A percentile compares a stretch with the other conserved stretches of the same genome.
phyloP scores from a whole-genome alignment of 2,329 filamentous ascomycete species.

The Trichoderma asperellum region DNA sequence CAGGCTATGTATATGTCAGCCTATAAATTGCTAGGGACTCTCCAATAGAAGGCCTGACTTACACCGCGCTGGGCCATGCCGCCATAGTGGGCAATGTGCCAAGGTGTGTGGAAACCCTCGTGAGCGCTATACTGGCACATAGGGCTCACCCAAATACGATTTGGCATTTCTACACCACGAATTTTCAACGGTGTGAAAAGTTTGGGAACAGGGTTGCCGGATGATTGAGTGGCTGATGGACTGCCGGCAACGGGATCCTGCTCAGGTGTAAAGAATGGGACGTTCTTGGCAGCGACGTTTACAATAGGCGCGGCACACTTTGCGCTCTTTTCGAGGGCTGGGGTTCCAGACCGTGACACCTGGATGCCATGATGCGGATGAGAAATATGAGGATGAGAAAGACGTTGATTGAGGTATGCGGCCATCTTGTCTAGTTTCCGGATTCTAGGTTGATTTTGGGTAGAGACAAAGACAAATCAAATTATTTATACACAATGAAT shows the following conservation, averaged over 20 bases:
- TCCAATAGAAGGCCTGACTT: background rate
- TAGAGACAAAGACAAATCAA: background rate
- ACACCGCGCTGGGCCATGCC: conserved; percentile 68
- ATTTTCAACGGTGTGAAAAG: conserved; percentile 52
- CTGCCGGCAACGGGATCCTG: conserved; percentile 50
- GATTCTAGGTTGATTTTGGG: background rate
- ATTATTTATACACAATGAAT: background rate
- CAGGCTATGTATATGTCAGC: conserved; percentile 43
- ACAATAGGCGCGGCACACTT: conserved; percentile 28
- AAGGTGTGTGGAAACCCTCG: conserved; percentile 64
- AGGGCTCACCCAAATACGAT: conserved; percentile 50
- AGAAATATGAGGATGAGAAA: conserved; percentile 7
- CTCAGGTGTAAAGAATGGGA: conserved; percentile 53
- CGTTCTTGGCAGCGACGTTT: conserved; percentile 37
- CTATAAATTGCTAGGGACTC: background rate
- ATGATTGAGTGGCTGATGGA: conserved; percentile 29
- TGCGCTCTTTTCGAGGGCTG: background rate
- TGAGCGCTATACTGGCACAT: conserved; percentile 52
- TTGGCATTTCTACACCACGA: conserved; percentile 49
- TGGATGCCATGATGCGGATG: conserved; percentile 20
- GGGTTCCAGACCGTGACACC: conserved; percentile 7
- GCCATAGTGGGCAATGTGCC: conserved; percentile 74
- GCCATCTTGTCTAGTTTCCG: background rate
- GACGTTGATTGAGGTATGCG: conserved; percentile 14
- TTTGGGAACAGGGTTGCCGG: conserved; percentile 43